Evolutionary conservation across 108 stramenopile genomes (phyloP).

Genomic region (Pseudonitzschia delicatissima): DNA sequence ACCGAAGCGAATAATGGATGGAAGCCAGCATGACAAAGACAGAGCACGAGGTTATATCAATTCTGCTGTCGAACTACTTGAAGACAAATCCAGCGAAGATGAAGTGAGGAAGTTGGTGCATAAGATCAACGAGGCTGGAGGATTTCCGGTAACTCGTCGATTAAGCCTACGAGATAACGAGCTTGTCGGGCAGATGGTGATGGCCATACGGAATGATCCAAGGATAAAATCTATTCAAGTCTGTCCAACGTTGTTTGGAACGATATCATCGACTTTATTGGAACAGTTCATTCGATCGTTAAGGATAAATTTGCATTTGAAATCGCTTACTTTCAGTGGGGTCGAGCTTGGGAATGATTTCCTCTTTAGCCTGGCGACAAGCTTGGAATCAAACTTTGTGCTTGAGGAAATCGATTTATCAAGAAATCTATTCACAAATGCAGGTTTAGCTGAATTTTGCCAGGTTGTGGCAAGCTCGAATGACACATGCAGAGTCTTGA

Average conservation of each 20-base stretch:
- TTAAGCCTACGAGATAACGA: constrained; percentile 34
- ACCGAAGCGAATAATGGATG: constrained; percentile 12
- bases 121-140: constrained; percentile 20
- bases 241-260: constrained; percentile 8
- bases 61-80: constrained; percentile 17
- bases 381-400: constrained; percentile 36
- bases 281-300: constrained; percentile 27
- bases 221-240: constrained; percentile 20
- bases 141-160: constrained; percentile 31
- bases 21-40: constrained; percentile 10
- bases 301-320: constrained; percentile 35
- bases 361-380: constrained; percentile 26
- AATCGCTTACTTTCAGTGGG: constrained; percentile 24
- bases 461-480: constrained; percentile 22
- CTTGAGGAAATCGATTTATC: constrained; percentile 39
- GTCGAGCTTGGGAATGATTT: constrained; percentile 43
- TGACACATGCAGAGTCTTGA: constrained; percentile 14
- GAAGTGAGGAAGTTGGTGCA: constrained; percentile 12
- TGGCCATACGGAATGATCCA: constrained; percentile 34
- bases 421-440: constrained; percentile 37
- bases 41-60: constrained; percentile 18
- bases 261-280: constrained; percentile 23
- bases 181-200: constrained; percentile 20
- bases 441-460: constrained; percentile 38
- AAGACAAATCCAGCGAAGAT: constrained; percentile 11